Base-by-base conservation (phyloP, 2,329 filamentous ascomycete species). In the Daldinia eschscholtzii region DNA sequence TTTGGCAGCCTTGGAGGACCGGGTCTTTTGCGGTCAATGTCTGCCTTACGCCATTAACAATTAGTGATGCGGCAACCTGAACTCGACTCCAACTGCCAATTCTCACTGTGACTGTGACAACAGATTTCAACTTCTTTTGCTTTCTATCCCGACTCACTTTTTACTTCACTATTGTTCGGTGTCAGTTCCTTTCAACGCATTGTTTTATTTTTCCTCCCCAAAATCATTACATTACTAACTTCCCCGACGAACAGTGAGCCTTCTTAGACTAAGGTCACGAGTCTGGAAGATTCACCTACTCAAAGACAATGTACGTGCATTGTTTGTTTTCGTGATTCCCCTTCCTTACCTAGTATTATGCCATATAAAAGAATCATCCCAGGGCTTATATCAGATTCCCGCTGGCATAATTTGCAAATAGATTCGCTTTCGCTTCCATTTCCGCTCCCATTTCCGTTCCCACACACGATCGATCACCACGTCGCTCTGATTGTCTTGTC, bases 11-110 rank as follows among this genome's bases (percentile, higher is more conserved):
- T 55, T 55, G 30, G 15, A 26, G 15, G 52, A 55, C 52, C 30
- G 52, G 52, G 52, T 55, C 18, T 12, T 55, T 55, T 55, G 52
- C 18, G 9, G 33, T n/a, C n/a, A n/a, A n/a, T 57, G 53, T 59
- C 55, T 68, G 58, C 61, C 66, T 65, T 62, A 62, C 33, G 10
- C 33, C 33, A 10, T 35, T 55, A 37, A 55, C 23, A 44, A 44
- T 60, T 52, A 56, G 50, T 57, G 57, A 56, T 53, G 62, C 61
- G 59, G 68, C 65, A 46, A 68, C 62, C 48, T 57, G 56, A 68
- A 63, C 42, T 63, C 56, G 65, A 66, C 63, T 61, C 57, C 59
- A 48, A 61, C 33, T 37, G 30, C 56, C 23, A 42, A 41, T 41
- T 41, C 53, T 41, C 15, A 37, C 33, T 26, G 52, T 55, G 23